Conservation (phyloP, 208 protist genomes). For the Angomonas deanei region DNA sequence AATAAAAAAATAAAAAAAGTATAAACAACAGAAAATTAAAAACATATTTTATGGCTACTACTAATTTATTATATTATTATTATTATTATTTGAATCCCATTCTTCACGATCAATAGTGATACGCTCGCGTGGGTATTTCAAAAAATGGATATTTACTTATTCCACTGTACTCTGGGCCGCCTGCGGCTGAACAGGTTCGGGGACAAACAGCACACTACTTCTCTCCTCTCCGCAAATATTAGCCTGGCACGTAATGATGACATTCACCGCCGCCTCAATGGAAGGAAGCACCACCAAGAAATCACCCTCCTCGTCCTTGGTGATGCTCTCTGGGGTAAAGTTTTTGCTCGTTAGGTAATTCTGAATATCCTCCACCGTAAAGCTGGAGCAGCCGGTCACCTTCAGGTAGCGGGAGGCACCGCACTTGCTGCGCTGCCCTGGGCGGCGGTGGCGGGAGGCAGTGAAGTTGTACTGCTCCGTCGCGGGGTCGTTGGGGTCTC, state of each 20-base stretch:
- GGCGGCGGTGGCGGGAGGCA: constrained; percentile 81
- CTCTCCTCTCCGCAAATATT: constrained; percentile 82
- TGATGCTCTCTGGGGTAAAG: constrained; percentile 62
- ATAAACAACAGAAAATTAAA: constrained; percentile 14
- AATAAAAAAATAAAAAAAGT: constrained; percentile 18
- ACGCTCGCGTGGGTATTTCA: no score
- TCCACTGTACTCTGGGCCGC: background rate
- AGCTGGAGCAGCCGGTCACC: constrained; percentile 71
- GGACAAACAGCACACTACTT: constrained; percentile 86
- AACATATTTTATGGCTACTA: constrained; percentile 1
- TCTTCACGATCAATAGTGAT: no score
- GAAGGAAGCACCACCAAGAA: constrained; percentile 68
- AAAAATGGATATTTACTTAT: no score
- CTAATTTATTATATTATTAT: background rate
- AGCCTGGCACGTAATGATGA: constrained; percentile 80
- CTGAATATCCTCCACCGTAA: constrained; percentile 78
- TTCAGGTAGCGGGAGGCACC: constrained; percentile 62
- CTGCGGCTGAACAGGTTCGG: constrained; percentile 24
- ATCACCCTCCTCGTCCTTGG: constrained; percentile 66
- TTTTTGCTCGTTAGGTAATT: constrained; percentile 75
- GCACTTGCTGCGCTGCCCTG: constrained; percentile 73
- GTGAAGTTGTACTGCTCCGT: constrained; percentile 87
- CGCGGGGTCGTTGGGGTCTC: constrained; percentile 59
- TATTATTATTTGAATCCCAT: background rate
- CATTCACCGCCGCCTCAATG: constrained; percentile 62